These are phyloP conservation scores for Trichoderma atrobrunneum DNA, from an alignment of 2,329 filamentous ascomycete species.

Conservation along the genomic window DNA sequence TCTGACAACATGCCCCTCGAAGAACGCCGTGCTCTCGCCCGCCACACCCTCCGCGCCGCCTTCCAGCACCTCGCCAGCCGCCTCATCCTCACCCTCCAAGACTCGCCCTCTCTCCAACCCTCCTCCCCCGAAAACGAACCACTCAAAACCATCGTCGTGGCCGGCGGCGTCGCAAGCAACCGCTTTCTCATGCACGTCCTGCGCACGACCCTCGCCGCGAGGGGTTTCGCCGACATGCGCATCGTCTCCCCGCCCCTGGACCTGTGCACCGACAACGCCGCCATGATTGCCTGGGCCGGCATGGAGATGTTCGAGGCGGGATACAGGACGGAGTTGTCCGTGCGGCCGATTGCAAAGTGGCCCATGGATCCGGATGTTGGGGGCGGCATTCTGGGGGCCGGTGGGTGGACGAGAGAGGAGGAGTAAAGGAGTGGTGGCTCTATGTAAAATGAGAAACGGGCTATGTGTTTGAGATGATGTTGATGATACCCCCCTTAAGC, in stretches of 20 bases:
- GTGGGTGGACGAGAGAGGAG: slow-evolving; percentile 42
- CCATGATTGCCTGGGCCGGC: slow-evolving; percentile 95
- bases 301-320: slow-evolving; percentile 88
- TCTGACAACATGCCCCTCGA: slow-evolving; percentile 42
- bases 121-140: not conserved
- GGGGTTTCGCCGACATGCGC: slow-evolving; percentile 59
- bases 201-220: slow-evolving; percentile 55
- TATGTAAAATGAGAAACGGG: not conserved
- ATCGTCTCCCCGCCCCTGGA: slow-evolving; percentile 72
- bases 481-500: not conserved
- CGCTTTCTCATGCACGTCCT: slow-evolving; percentile 69
- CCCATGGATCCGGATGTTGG: slow-evolving; percentile 58
- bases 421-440: not conserved
- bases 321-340: slow-evolving; percentile 60
- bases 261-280: slow-evolving; percentile 91
- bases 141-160: slow-evolving; percentile 65
- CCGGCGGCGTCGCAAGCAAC: slow-evolving; percentile 90
- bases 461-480: not conserved
- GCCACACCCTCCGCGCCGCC: slow-evolving; percentile 70
- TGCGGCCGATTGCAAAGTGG: slow-evolving; percentile 67
- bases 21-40: slow-evolving; percentile 68
- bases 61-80: slow-evolving; percentile 86
- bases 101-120: slow-evolving; percentile 31
- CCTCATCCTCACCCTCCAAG: slow-evolving; percentile 63
- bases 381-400: slow-evolving; percentile 64